Percentiles rank a stretch among this genome's conserved stretches.
phyloP scores from a whole-genome alignment of 2,329 filamentous ascomycete species.

The Diaporthe capsici region DNA sequence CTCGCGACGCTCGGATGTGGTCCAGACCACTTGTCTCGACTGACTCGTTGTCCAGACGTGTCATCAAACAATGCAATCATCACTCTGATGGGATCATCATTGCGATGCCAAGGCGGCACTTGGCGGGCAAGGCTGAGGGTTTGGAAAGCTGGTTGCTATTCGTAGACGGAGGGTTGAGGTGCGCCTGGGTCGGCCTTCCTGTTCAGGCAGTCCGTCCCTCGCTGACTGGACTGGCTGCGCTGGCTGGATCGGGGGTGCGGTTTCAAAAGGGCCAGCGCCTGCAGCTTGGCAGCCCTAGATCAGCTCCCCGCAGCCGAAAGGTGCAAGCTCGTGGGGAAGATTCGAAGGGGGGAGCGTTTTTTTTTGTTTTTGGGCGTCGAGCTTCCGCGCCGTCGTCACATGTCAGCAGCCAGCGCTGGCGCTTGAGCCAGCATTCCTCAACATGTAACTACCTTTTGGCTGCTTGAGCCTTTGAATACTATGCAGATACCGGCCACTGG shows the following conservation, averaged over 20 bases:
- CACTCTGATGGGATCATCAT: conserved; percentile 26
- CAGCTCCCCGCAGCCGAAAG: conserved; percentile 37
- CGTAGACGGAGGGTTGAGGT: conserved; percentile 1
- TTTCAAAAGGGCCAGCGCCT: conserved; percentile 36
- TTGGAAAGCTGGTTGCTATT: conserved; percentile 17
- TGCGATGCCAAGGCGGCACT: conserved; percentile 32
- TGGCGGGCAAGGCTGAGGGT: conserved; percentile 27
- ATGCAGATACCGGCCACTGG: conserved; percentile 19
- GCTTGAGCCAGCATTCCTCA: background rate
- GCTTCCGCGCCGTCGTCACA: conserved; percentile 28
- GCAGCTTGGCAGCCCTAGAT: conserved; percentile 36
- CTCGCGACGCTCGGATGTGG: conserved; percentile 23
- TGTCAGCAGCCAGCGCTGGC: background rate
- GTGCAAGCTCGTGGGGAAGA: conserved; percentile 39
- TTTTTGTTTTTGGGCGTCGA: conserved; percentile 14
- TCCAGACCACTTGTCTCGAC: conserved; percentile 21
- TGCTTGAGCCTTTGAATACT: conserved; percentile 4
- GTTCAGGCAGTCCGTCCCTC: conserved; percentile 19
- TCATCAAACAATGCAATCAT: conserved; percentile 33
- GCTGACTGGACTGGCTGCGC: conserved; percentile 16
- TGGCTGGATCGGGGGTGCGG: conserved; percentile 23
- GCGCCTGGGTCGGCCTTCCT: conserved; percentile 26
- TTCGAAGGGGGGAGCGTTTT: background rate
- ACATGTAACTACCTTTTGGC: conserved; percentile 7
- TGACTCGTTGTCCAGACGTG: conserved; percentile 29